Percentiles rank a stretch among this genome's conserved stretches.
Evolutionary conservation across 2,329 filamentous ascomycete species (phyloP).

Genomic region (Paraconiothyrium brasiliense): DNA sequence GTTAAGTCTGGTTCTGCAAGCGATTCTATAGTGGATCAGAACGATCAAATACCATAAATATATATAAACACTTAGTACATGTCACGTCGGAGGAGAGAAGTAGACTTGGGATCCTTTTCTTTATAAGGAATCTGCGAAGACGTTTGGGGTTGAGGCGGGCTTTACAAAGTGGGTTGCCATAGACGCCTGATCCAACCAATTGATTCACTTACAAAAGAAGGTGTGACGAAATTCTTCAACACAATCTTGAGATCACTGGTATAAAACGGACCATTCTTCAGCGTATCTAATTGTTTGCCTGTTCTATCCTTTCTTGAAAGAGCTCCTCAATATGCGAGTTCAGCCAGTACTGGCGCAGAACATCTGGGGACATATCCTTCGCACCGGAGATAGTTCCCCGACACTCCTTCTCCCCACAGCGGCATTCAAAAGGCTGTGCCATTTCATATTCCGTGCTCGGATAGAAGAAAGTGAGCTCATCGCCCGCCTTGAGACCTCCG

Average conservation of each 20-base stretch:
- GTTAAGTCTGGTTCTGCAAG: background rate
- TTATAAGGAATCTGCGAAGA: too few species aligned
- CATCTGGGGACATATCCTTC: constrained; percentile 63
- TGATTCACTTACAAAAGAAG: too few species aligned
- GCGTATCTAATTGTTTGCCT: background rate
- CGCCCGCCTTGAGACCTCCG: constrained; percentile 46
- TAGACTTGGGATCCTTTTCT: too few species aligned
- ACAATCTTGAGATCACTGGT: background rate
- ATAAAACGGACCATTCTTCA: background rate
- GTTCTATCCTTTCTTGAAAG: constrained; percentile 32
- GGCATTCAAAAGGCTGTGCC: constrained; percentile 75
- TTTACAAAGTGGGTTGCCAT: too few species aligned
- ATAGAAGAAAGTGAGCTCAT: constrained; percentile 71
- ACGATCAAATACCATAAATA: too few species aligned
- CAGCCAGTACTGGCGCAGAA: constrained; percentile 65
- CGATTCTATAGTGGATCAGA: background rate
- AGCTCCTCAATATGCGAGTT: constrained; percentile 44
- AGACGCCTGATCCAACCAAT: too few species aligned
- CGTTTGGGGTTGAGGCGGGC: too few species aligned
- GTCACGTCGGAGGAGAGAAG: too few species aligned
- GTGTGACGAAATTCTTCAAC: background rate
- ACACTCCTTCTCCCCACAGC: constrained; percentile 67
- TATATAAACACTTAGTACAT: too few species aligned
- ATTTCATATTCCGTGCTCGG: constrained; percentile 79
- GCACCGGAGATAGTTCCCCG: constrained; percentile 71